Conservation (phyloP, 257 asterid genomes). For the Paulownia fortunei region DNA sequence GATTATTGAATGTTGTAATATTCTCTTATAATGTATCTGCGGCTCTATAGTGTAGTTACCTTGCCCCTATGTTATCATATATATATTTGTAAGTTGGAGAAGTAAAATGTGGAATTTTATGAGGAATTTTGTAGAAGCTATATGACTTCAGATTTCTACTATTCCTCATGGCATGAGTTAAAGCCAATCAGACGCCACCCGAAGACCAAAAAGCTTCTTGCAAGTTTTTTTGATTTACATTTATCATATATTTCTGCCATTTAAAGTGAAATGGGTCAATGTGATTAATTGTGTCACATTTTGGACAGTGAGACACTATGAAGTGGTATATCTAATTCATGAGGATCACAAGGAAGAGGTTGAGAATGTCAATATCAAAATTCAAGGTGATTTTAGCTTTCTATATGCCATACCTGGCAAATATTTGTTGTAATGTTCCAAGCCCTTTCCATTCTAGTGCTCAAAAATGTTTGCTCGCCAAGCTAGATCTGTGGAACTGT, state of each 20-base stretch:
- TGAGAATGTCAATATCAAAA: constrained; percentile 74
- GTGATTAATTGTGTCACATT: constrained; percentile 7
- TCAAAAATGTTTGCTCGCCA: too few species aligned
- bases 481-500: not conserved
- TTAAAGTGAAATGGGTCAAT: not conserved
- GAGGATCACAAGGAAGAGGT: constrained; percentile 81
- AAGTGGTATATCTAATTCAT: constrained; percentile 90
- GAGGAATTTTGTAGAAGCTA: not conserved
- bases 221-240: too few species aligned
- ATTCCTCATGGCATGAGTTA: too few species aligned
- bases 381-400: constrained; percentile 66
- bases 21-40: too few species aligned
- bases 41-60: too few species aligned
- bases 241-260: not conserved
- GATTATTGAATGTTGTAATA: too few species aligned
- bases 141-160: too few species aligned
- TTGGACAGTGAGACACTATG: constrained; percentile 89
- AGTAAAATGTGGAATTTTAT: not conserved
- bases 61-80: too few species aligned
- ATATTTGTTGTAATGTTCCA: constrained; percentile 5
- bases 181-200: too few species aligned
- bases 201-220: not conserved
- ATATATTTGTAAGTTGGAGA: not conserved
- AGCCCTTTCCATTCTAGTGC: not conserved
- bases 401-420: not conserved